Evolutionary conservation across 2,329 filamentous ascomycete species (phyloP), one percentile per base, ranked within the genome.

Genomic region (Sarocladium brachiariae): DNA sequence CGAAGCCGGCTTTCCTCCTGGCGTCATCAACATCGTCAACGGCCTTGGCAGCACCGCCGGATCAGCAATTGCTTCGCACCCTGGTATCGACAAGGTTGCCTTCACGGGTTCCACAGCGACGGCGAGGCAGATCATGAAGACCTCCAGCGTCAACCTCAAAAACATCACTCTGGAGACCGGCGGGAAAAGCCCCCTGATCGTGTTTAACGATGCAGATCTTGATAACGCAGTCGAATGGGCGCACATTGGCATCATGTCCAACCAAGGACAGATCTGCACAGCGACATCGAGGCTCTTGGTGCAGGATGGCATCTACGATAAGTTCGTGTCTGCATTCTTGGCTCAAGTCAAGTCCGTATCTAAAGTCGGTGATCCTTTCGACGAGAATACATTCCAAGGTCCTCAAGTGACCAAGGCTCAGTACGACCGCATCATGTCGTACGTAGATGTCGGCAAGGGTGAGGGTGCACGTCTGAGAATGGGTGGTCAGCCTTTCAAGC

Each of bases 61-160:
- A 25, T 74, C 80, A 2, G 80, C 83, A 0, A 72, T 89, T 10
- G 81, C 78, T 2, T 68, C 73, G 47, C 85, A 89, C 62, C 67
- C 77, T 8, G 72, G 74, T 33, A 76, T 89, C 18, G 81, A 86
- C 59, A 88, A 88, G 69, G 73, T 89, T 51, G 83, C 84, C 0
- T 89, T 89, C 57, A 89, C 85, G 0, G 85, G 85, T 38, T 83
- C 77, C 14, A 88, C 84, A 1, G 71, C 70, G 2, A 87, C 84
- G 1, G 85, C 80, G 7, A 75, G 76, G 34, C 73, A 80, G 57
- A 84, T 88, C 53, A 86, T 87, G 82, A 82, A 82, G 58, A 71
- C 76, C 65, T 83, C 84, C 0, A 71, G 79, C 3, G 67, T 74
- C 0, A 85, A 69, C 24, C 65, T 77, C 59, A 81, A 81, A 64